Evolutionary conservation across 2,329 filamentous ascomycete species (phyloP), one percentile per base, ranked within the genome.

Genomic region (Periconia digitata): DNA sequence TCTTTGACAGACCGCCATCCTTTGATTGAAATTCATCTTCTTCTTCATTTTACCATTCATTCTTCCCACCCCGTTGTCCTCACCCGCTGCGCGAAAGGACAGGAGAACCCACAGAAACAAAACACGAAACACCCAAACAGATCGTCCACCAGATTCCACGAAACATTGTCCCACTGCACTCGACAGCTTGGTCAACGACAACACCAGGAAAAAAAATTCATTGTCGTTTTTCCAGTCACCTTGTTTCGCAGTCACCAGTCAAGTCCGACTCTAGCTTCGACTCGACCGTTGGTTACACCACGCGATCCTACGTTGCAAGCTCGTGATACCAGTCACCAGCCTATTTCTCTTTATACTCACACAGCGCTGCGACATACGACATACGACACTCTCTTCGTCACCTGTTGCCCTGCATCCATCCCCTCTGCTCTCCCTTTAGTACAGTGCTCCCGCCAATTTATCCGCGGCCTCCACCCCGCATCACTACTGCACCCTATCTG

Each of bases 1-100:
- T 71, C 69, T 69, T 72, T 72, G 63, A 67, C 54, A 69, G 63
- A 66, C 59, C 49, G 51, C n/a, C n/a, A n/a, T n/a, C n/a, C n/a
- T n/a, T n/a, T n/a, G n/a, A n/a, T n/a, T n/a, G n/a, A n/a, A n/a
- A n/a, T n/a, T n/a, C n/a, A n/a, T n/a, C n/a, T n/a, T n/a, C n/a
- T n/a, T 46, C 49, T 56, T 59, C 57, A 50, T 60, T 61, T 53
- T 37, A 41, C 43, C 18, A 42, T 40, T 35, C 39, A 27, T 16
- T 23, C 20, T 20, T 43, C 15, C 32, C 10, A 15, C 18, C 34
- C 34, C 15, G 34, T 6, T 12, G 38, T 24, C n/a, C 20, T 40
- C 24, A 27, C 4, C 27, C 27, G 27, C 27, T 32, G 27, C n/a
- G 49, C 34, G 40, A 51, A 51, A 52, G 49, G 48, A 59, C 50